A percentile compares a stretch with the other conserved stretches of the same genome.
These are phyloP conservation scores for Pichia sp. DNA, from an alignment of 1,139 yeast genomes.

Conservation along the genomic window DNA sequence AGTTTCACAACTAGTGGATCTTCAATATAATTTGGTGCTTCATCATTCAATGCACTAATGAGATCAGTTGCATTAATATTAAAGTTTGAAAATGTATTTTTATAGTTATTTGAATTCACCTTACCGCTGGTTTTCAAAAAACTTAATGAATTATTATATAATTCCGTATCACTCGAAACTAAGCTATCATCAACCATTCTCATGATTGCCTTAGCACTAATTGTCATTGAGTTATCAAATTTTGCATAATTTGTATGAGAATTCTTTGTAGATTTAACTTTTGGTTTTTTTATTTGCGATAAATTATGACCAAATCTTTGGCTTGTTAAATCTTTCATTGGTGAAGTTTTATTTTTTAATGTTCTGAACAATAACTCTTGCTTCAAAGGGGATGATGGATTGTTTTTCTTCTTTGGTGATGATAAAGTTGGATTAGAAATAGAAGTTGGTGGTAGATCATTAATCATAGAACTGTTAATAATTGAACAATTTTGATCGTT, in stretches of 20 bases:
- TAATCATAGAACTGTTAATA: constrained; percentile 1
- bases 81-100: constrained; percentile 4
- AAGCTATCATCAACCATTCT: constrained; percentile 33
- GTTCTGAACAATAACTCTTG: constrained; percentile 5
- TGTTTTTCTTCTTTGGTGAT: constrained; percentile 4
- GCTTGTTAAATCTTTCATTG: constrained; percentile 10
- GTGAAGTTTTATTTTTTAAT: constrained; percentile 7
- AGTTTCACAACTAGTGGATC: constrained; percentile 3
- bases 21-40: background rate
- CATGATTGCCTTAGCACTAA: constrained; percentile 30
- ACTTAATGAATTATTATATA: constrained; percentile 21
- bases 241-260: constrained; percentile 22
- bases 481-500: background rate
- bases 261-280: background rate
- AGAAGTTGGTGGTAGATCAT: background rate
- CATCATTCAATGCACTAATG: constrained; percentile 19
- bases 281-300: constrained; percentile 8
- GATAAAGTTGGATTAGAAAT: background rate
- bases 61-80: constrained; percentile 29
- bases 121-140: constrained; percentile 1
- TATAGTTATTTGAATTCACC: too few species aligned
- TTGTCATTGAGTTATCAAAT: constrained; percentile 30
- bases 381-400: background rate
- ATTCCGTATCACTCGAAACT: constrained; percentile 31
- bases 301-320: constrained; percentile 12